Conservation (phyloP, 164 flowering plant species). For the grape (Vitis vinifera) region DNA sequence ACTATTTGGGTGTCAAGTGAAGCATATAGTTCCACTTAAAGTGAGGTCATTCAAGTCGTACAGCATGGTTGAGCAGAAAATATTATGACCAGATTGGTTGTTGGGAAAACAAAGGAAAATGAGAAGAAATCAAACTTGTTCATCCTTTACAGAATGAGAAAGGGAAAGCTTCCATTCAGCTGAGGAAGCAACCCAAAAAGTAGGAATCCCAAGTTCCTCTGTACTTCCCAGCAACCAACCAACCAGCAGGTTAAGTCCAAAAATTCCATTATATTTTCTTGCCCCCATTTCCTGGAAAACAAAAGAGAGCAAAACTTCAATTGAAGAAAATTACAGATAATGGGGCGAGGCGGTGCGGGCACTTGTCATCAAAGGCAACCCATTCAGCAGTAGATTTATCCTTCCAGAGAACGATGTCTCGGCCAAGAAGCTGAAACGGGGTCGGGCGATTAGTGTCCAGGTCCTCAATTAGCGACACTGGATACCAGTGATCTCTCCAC, state of each 20-base stretch:
- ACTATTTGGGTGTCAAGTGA: too few species aligned
- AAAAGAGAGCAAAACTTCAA: background rate
- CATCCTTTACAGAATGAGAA: too few species aligned
- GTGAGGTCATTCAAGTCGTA: too few species aligned
- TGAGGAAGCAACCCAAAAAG: too few species aligned
- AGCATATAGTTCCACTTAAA: too few species aligned
- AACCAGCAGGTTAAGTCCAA: too few species aligned
- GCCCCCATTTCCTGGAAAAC: background rate
- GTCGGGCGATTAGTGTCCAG: slow-evolving; percentile 71
- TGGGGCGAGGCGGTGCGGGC: slow-evolving; percentile 97
- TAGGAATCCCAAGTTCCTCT: too few species aligned
- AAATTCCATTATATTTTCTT: too few species aligned
- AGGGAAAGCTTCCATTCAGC: too few species aligned
- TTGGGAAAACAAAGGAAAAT: background rate
- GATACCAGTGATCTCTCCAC: slow-evolving; percentile 98
- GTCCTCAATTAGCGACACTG: slow-evolving; percentile 87
- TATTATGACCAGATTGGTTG: background rate
- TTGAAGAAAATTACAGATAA: slow-evolving; percentile 57
- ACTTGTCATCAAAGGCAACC: slow-evolving; percentile 89
- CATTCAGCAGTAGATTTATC: slow-evolving; percentile 54
- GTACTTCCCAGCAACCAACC: background rate
- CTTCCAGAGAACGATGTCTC: slow-evolving; percentile 90
- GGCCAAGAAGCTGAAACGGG: slow-evolving; percentile 86
- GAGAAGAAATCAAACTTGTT: background rate
- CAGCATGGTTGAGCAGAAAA: too few species aligned